Evolutionary conservation across 2,329 filamentous ascomycete species (phyloP).

Genomic region (Akanthomyces dipterigenus): DNA sequence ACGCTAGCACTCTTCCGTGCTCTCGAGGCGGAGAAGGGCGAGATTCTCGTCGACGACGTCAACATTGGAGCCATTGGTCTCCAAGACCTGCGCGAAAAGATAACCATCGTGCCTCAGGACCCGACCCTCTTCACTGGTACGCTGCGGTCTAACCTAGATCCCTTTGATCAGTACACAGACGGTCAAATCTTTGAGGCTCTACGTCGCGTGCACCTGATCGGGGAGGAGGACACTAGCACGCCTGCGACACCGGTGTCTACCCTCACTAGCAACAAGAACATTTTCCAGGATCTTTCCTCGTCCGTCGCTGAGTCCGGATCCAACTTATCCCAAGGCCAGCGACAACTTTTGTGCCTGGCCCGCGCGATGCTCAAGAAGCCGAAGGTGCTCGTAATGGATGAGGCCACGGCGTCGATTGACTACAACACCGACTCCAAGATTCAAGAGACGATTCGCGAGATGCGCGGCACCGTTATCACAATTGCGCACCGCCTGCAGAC

Average conservation of each 20-base stretch:
- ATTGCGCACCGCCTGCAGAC: slow-evolving; percentile 95
- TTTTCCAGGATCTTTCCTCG: slow-evolving; percentile 76
- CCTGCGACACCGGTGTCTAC: slow-evolving; percentile 22
- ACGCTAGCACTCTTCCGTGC: slow-evolving; percentile 90
- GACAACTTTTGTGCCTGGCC: slow-evolving; percentile 88
- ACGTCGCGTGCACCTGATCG: slow-evolving; percentile 82
- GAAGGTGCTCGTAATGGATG: slow-evolving; percentile 96
- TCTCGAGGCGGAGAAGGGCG: slow-evolving; percentile 82
- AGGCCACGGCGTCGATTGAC: slow-evolving; percentile 95
- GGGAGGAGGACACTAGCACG: slow-evolving; percentile 40
- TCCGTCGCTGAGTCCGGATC: slow-evolving; percentile 82
- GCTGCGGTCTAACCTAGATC: slow-evolving; percentile 86
- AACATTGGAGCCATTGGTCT: slow-evolving; percentile 86
- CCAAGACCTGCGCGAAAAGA: slow-evolving; percentile 85
- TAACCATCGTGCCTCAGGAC: slow-evolving; percentile 97
- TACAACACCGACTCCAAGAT: slow-evolving; percentile 95
- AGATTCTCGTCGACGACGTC: slow-evolving; percentile 85
- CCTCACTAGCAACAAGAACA: slow-evolving; percentile 76
- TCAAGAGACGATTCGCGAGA: slow-evolving; percentile 89
- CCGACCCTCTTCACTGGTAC: slow-evolving; percentile 91
- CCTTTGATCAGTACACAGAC: slow-evolving; percentile 82
- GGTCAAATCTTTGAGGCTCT: slow-evolving; percentile 84
- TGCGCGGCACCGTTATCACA: slow-evolving; percentile 89
- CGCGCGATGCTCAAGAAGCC: slow-evolving; percentile 87
- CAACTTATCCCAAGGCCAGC: slow-evolving; percentile 92